A percentile compares a stretch with the other conserved stretches of the same genome.
phyloP scores from a whole-genome alignment of 2,329 filamentous ascomycete genomes.

The Aureobasidium lini region DNA sequence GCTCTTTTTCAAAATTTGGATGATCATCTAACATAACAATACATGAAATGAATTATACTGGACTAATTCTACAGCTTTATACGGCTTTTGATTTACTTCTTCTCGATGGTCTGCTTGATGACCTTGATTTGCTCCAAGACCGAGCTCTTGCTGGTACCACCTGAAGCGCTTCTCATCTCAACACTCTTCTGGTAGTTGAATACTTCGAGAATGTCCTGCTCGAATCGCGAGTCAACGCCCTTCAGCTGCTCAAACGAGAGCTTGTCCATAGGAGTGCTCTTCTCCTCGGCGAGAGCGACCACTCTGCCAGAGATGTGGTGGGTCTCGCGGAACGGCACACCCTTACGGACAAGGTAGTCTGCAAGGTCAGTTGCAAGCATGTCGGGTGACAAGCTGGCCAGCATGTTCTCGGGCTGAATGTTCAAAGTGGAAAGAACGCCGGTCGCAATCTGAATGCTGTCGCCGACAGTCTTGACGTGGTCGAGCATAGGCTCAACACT shows the following conservation, averaged over 20 bases:
- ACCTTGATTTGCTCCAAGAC: constrained; percentile 58
- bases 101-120: constrained; percentile 36
- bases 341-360: constrained; percentile 57
- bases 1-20: too few species aligned
- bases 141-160: constrained; percentile 66
- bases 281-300: constrained; percentile 64
- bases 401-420: constrained; percentile 67
- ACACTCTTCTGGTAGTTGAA: constrained; percentile 81
- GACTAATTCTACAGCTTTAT: background rate
- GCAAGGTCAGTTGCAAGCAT: constrained; percentile 72
- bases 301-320: constrained; percentile 69
- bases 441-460: constrained; percentile 76
- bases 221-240: constrained; percentile 61
- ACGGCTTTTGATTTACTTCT: background rate
- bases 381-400: constrained; percentile 66
- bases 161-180: constrained; percentile 68
- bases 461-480: constrained; percentile 69
- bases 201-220: constrained; percentile 59
- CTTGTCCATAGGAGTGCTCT: constrained; percentile 61
- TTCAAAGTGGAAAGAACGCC: constrained; percentile 69
- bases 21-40: background rate
- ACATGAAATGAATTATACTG: background rate
- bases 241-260: constrained; percentile 60
- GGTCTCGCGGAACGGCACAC: constrained; percentile 71
- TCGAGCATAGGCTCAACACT: constrained; percentile 80